Conservation (phyloP, 202 grass and related monocot species). For the Schoenoplectus tabernaemontani region DNA sequence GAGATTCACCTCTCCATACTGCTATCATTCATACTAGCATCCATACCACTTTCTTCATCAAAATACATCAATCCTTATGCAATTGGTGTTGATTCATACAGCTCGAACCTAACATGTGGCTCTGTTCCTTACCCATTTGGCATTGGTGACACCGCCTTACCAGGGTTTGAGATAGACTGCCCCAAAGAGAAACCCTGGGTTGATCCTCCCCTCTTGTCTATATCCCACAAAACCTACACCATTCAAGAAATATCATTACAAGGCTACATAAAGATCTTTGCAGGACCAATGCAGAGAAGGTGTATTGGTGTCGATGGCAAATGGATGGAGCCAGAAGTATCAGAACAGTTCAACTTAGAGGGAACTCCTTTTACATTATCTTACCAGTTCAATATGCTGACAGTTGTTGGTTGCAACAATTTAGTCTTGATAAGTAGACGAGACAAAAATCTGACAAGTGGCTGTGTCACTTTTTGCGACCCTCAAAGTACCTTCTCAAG, state of each 20-base stretch:
- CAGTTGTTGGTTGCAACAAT: conserved; percentile 33
- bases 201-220: neutral
- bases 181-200: neutral
- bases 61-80: neutral
- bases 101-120: too few species aligned
- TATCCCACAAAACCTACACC: neutral
- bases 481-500: neutral
- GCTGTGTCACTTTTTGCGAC: conserved; percentile 35
- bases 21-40: neutral
- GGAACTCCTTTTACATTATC: neutral
- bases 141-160: neutral
- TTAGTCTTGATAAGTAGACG: neutral
- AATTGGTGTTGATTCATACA: neutral
- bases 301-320: neutral
- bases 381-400: conserved; percentile 14
- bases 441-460: neutral
- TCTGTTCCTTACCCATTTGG: neutral
- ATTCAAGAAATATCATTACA: conserved; percentile 6
- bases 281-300: neutral
- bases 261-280: conserved; percentile 1
- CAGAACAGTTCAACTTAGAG: neutral
- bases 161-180: neutral
- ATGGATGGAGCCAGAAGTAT: neutral
- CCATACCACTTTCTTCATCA: neutral
- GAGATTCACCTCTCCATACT: neutral